phyloP scores from a whole-genome alignment of 441 rosid genomes.

The Metrosideros polymorpha region DNA sequence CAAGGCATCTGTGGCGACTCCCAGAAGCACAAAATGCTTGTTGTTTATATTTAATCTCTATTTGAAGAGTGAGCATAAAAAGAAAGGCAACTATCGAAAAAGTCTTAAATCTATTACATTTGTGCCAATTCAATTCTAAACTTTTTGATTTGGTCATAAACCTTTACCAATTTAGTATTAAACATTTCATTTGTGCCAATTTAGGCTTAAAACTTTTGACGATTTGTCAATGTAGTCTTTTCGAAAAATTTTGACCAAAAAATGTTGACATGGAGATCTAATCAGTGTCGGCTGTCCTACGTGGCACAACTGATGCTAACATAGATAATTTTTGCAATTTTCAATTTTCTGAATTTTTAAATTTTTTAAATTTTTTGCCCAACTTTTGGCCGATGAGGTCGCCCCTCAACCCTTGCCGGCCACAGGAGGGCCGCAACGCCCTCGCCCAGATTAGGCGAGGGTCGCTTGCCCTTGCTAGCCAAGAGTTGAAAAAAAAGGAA shows the following conservation, averaged over 20 bases:
- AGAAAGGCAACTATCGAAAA: background rate
- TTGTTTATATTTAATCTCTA: background rate
- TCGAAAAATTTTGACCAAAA: fast-evolving
- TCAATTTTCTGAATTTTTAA: too few relatives aligned
- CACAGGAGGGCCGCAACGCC: fast-evolving
- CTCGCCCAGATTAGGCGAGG: background rate
- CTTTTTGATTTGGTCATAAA: background rate
- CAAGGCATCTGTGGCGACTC: background rate
- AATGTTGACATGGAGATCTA: fast-evolving
- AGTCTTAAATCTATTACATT: background rate
- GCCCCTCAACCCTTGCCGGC: background rate
- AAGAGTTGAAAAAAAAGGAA: too few relatives aligned
- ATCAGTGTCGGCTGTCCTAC: fast-evolving
- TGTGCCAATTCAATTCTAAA: fast-evolving
- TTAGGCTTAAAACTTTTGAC: too few relatives aligned
- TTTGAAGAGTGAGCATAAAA: background rate
- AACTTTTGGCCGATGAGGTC: background rate
- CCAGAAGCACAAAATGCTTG: background rate
- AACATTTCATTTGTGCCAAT: too few relatives aligned
- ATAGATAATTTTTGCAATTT: fast-evolving
- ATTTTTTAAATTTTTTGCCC: background rate
- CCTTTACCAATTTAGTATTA: background rate
- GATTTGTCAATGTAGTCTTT: background rate
- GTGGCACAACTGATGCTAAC: fast-evolving
- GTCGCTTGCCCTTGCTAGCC: fast-evolving